Percentiles rank a stretch among this genome's conserved stretches.
These are phyloP conservation scores for Pestalotiopsis sp. DNA, from an alignment of 2,329 filamentous ascomycete species.

Conservation along the genomic window DNA sequence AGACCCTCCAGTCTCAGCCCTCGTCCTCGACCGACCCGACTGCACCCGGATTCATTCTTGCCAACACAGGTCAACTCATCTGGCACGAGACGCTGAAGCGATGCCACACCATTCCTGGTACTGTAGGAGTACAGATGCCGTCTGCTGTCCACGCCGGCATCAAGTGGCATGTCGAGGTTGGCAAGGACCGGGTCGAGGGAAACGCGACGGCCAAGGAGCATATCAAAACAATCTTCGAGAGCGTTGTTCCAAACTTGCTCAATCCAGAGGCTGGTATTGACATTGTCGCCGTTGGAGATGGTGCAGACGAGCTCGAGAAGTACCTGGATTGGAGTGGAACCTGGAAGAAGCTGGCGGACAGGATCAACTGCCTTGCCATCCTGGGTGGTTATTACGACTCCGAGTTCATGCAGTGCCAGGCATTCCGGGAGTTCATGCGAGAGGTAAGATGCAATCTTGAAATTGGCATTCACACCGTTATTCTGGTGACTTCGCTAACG, in stretches of 20 bases:
- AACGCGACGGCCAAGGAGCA: conserved; percentile 64
- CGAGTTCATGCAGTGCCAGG: conserved; percentile 41
- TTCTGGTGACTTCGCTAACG: background rate
- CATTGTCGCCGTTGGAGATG: conserved; percentile 72
- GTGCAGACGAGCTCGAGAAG: conserved; percentile 57
- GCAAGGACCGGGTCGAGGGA: conserved; percentile 62
- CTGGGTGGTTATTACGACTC: conserved; percentile 49
- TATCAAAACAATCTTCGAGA: conserved; percentile 66
- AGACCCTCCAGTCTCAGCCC: conserved; percentile 40
- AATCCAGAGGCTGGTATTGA: conserved; percentile 60
- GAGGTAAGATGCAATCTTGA: conserved; percentile 41
- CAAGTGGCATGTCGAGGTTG: conserved; percentile 44
- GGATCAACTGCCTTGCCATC: conserved; percentile 51
- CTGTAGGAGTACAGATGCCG: conserved; percentile 60
- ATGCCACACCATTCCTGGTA: conserved; percentile 61
- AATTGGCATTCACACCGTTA: background rate
- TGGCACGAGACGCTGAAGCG: conserved; percentile 71
- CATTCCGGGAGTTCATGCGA: conserved; percentile 52
- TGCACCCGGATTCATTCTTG: conserved; percentile 67
- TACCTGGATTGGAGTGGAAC: conserved; percentile 61
- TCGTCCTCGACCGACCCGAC: conserved; percentile 35
- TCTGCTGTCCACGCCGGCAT: conserved; percentile 63
- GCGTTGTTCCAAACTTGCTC: conserved; percentile 57
- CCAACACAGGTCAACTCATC: conserved; percentile 76
- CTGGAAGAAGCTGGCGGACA: conserved; percentile 47